Evolutionary conservation across 1,139 yeast species (phyloP), one percentile per base, ranked within the genome.

Genomic region (Nakaseomyces kungkrabaensis): DNA sequence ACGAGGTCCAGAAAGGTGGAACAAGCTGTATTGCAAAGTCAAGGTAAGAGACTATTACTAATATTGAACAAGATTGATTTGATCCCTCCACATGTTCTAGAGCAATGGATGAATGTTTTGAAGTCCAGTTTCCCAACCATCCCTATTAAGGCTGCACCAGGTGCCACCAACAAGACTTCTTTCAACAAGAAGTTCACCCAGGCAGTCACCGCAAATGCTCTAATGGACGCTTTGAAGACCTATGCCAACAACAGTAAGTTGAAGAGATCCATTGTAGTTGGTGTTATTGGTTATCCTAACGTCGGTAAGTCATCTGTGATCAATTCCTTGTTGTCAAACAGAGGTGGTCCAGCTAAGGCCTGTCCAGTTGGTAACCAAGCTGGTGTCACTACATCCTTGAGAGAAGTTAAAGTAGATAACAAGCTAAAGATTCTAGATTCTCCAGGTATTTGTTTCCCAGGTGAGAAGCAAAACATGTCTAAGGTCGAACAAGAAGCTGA

Each of bases 331-430:
- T 82, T 95, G 9, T 77, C 86, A 50, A 82, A 95, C 70, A 94
- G 87, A 63, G 89, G 92, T 48, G 76, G 77, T 43, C 72, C 76
- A 27, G 72, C 80, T 43, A 79, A 76, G 59, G 94, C 92, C 9
- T 92, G 98, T 66, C 97, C 98, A 11, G 95, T 87, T 34, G 99
- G 98, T 45, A 94, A 95, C 62, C 94, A 86, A 70, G 97, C 99
- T 4, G 98, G 98, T 66, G 92, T 92, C 37, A 92, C 98, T 32
- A 90, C 96, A 1, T 74, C 92, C 3, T 73, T 92, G 67, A 81
- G 97, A 70, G 95, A 89, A 68, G 89, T 92, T 53, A 92, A 92
- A 70, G 78, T 92, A 54, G 98, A 92, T 67, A 85, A 82, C 64
- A 89, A 89, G 68, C 77, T 92, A 59, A 87, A 85, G 68, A 76